Evolutionary conservation across 164 flowering plant genomes (phyloP), one percentile per base, ranked within the genome.

Genomic region (Kingdonia uniflora): DNA sequence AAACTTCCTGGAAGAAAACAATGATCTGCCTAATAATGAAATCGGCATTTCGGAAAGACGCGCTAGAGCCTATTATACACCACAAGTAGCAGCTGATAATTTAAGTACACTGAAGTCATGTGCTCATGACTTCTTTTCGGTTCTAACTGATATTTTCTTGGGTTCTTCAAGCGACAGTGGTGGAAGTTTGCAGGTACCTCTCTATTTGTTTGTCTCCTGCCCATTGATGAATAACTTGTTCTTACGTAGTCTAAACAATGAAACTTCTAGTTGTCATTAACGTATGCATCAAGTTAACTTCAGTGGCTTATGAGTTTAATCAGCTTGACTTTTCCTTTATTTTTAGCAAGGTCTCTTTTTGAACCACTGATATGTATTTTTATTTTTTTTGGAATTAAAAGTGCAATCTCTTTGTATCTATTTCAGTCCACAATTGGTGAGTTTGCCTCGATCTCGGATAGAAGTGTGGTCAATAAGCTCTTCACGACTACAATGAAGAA

Each of bases 151-250:
- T 38, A 64, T 78, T 49, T 80, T 87, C 58, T 43, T 73, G 54
- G 65, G 80, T 43, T 74, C 89, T 48, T 50, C 72, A 54, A 77
- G 71, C 42, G 95, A 85, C 67, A 62, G 73, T 54, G 85, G 84
- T 56, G 96, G 95, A 65, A 69, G 62, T 68, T 70, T 94, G 74
- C 95, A 77, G 99, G 99, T 94, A 74, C 35, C n/a, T 66, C 11
- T 19, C 3, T 23, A 29, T 29, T 29, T 29, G 35, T 8, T 29
- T 29, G 35, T 29, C 35, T 29, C n/a, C n/a, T 29, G 35, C 35
- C 35, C 8, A 29, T 29, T 29, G 35, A 4, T 4, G 8, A 29
- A 8, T 29, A 29, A 8, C 35, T 29, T 29, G 35, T 29, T 29
- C 35, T 29, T 3, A 8, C 35, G 4, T 29, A 3, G 8, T 29